A percentile compares a stretch with the other conserved stretches of the same genome.
Conservation (phyloP, 805 yeast species). For the Babjeviella inositovora region DNA sequence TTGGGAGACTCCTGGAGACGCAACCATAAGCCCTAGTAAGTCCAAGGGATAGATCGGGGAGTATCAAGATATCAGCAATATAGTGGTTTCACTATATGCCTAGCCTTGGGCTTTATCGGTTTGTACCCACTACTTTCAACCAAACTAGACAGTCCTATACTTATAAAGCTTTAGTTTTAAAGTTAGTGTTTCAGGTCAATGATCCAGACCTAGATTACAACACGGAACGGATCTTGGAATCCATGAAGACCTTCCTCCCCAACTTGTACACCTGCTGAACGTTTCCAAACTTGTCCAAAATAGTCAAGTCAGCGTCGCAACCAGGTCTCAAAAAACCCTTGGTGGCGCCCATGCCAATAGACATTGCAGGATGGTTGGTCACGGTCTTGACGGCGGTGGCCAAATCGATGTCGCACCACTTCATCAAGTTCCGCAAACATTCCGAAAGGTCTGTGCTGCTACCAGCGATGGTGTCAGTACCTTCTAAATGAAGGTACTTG, state of each 20-base stretch:
- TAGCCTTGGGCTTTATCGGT: no score
- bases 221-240: no score
- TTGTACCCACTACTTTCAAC: no score
- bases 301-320: conserved; percentile 40
- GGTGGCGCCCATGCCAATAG: conserved; percentile 20
- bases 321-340: conserved; percentile 36
- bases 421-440: conserved; percentile 29
- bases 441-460: conserved; percentile 38
- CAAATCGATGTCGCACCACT: conserved; percentile 30
- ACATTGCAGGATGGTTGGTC: conserved; percentile 36
- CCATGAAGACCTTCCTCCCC: conserved; percentile 19
- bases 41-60: no score
- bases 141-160: no score
- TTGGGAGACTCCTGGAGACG: no score
- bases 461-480: conserved; percentile 44
- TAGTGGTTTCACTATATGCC: no score
- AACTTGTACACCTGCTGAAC: conserved; percentile 33
- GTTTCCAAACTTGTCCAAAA: conserved; percentile 22
- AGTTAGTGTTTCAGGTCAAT: no score
- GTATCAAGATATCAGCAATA: no score
- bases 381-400: conserved; percentile 39
- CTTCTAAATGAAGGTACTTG: conserved; percentile 25
- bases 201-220: no score
- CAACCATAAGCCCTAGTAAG: no score
- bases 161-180: no score